Conservation (phyloP, 139 green algal genomes). For the Chlamydomonas sphaeroides region DNA sequence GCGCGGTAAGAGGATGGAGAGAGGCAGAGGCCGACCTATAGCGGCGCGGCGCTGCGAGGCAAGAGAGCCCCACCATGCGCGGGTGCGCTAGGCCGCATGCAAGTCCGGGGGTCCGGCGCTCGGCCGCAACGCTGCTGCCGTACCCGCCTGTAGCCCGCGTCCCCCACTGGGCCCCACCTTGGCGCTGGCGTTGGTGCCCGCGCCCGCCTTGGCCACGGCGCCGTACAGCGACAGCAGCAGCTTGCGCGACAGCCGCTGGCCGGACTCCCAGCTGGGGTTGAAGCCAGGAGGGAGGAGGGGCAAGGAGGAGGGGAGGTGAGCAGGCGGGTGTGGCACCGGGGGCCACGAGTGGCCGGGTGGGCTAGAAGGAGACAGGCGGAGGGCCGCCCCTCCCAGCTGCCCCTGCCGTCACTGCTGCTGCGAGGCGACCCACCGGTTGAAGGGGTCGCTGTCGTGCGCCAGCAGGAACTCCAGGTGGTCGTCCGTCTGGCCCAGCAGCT, state of each 20-base stretch:
- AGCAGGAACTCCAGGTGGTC: conserved; percentile 93
- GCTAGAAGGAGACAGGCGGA: no score
- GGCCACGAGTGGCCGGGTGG: no score
- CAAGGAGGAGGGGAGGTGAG: background rate
- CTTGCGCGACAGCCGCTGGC: conserved; percentile 81
- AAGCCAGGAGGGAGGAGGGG: background rate
- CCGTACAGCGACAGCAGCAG: conserved; percentile 85
- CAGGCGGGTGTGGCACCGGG: no score
- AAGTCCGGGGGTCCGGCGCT: no score
- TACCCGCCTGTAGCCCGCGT: conserved; percentile 29
- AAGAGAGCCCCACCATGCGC: no score
- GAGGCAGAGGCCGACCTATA: no score
- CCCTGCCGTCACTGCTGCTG: background rate
- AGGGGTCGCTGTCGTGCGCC: conserved; percentile 91
- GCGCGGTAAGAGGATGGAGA: no score
- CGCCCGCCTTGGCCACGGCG: conserved; percentile 43
- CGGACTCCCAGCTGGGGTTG: conserved; percentile 82
- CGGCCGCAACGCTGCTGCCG: no score
- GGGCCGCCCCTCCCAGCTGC: no score
- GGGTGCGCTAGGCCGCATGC: no score
- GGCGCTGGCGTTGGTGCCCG: background rate
- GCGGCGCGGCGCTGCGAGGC: no score
- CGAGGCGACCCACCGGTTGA: conserved; percentile 33
- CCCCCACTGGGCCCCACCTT: conserved; percentile 10
- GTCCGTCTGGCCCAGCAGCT: conserved; percentile 82